Base-by-base conservation (phyloP, 352 stramenopile genomes). In the Poterioochromonas sp. region DNA sequence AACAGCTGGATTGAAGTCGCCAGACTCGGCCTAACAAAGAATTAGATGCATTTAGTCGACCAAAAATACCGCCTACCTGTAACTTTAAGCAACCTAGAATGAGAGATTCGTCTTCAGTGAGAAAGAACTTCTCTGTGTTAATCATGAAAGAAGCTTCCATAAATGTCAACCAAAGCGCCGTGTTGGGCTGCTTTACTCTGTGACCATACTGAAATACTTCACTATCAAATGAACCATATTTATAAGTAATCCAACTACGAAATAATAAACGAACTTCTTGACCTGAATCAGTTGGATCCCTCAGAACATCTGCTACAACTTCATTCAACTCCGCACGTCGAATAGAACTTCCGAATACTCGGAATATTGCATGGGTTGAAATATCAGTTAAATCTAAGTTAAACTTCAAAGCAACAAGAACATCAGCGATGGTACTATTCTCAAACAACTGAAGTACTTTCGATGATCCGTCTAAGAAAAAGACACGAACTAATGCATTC, bases 61-160 rank as follows among this genome's bases (percentile, higher is more conserved):
- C 11, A 34, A 11, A 63, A 63, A 63, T 51, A 51, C 5, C 11
- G 11, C 11, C 11, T n/a, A 49, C 62, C 39, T 74, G 65, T 11
- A 74, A 15, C 29, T 74, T 74, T n/a, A 74, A 74, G 32, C 65
- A 74, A 11, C 65, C 65, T 26, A 74, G 32, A 2, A 74, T 22
- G 0, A 74, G 34, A 1, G 39, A 35, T n/a, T 74, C 65, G 11
- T 74, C 65, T 39, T 74, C 65, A 11, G 65, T 74, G 5, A 74
- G 40, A 37, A 54, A 54, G 40, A n/a, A 74, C 15, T 74, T 74
- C 18, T 37, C 65, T 1, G 20, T 74, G 22, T 32, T 15, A 35
- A 3, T 26, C 40, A 58, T 54, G 40, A 74, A 74, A 0, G 22
- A 0, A 35, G 8, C 65, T 54, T 74, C 65, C 41, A 74, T 74